Evolutionary conservation across 768 basidiomycete species (phyloP), one percentile per base, ranked within the genome.

Genomic region (Calocybe gangraenosa): DNA sequence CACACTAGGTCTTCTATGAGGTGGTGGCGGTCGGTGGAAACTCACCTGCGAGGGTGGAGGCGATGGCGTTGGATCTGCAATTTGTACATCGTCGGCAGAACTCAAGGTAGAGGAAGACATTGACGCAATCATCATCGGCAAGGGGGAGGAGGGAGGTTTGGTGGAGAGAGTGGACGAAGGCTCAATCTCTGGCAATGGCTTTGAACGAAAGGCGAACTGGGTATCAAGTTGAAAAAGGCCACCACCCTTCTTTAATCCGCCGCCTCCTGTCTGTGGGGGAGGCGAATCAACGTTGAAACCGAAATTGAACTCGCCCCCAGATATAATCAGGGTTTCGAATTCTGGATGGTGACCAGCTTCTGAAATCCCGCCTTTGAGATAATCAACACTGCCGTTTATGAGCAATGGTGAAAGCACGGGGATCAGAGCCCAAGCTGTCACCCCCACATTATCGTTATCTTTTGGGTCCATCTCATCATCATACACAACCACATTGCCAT

Each of bases 161-260:
- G 63, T 60, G 4, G 69, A 65, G 2, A 64, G 52, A 6, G 63
- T 45, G 3, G 69, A 68, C 0, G 64, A 58, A 17, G 70, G 70
- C 57, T 87, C 85, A 38, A 85, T 69, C 58, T 86, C 79, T 37
- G 76, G 74, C 6, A 81, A 64, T 21, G 64, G 58, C 57, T 73
- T 76, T 2, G 76, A 70, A 22, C 75, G 74, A 17, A 70, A 58
- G 8, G 78, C 76, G 33, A 75, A 67, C 37, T 66, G 54, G 43
- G 84, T 86, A 56, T 87, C 79, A 18, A 88, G 76, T 58, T 85
- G 84, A 60, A 81, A 84, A 28, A 89, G 65, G 1, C 83, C 84
- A 6, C 63, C 69, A 32, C 65, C 65, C 48, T 70, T 63, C 47
- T 70, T 63, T 35, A 52, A 25, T 15, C 55, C 55, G 13, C 53